These are phyloP conservation scores for Hypholoma fasciculare DNA, from an alignment of 768 basidiomycete species.

Conservation along the genomic window DNA sequence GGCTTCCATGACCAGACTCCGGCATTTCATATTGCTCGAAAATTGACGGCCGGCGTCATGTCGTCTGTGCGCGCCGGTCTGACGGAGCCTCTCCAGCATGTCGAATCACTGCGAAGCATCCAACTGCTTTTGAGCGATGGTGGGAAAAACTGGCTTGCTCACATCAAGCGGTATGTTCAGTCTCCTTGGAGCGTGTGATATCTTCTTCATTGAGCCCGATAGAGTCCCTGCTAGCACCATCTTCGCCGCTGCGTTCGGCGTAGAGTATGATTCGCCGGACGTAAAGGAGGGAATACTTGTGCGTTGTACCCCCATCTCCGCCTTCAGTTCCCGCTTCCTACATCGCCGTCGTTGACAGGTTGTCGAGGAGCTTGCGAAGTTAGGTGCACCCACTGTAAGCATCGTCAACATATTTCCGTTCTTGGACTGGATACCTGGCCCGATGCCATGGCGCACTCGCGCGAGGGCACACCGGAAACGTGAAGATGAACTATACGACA, in stretches of 20 bases:
- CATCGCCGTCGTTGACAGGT: background rate
- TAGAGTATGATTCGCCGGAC: too few species aligned
- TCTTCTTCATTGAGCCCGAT: background rate
- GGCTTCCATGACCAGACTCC: background rate
- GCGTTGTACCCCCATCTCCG: background rate
- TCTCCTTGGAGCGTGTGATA: background rate
- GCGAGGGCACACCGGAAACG: background rate
- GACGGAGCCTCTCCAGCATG: background rate
- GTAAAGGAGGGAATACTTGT: background rate
- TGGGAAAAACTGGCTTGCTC: background rate
- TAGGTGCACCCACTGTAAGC: background rate
- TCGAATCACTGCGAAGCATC: background rate
- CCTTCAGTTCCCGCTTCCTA: background rate
- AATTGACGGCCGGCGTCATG: background rate
- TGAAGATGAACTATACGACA: background rate
- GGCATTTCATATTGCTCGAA: background rate
- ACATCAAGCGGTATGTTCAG: background rate
- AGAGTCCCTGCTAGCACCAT: background rate
- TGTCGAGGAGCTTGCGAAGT: background rate
- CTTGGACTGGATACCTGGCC: background rate
- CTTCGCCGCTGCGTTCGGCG: too few species aligned
- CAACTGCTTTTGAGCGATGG: background rate
- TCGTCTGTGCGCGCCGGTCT: background rate
- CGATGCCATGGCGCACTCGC: background rate
- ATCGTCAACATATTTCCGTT: background rate